phyloP scores from a whole-genome alignment of 2,329 filamentous ascomycete genomes.

The Fusarium continuum region DNA sequence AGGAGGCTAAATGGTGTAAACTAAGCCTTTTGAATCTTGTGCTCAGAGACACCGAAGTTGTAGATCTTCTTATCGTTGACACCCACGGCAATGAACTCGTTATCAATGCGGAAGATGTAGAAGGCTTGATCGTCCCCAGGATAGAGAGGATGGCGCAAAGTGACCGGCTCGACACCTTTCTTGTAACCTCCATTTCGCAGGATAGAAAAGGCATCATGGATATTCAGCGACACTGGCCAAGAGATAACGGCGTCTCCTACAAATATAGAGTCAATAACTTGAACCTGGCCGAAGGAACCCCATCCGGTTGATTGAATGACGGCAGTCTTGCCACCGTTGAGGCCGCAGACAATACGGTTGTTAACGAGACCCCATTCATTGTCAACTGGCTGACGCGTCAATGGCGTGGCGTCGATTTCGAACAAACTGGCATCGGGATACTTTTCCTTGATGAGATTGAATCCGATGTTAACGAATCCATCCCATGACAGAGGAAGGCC shows the following conservation, averaged over 20 bases:
- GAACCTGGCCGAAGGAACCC: conserved; percentile 11
- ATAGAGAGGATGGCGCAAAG: conserved; percentile 15
- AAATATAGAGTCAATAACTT: conserved; percentile 10
- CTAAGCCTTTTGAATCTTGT: conserved; percentile 4
- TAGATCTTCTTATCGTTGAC: conserved; percentile 15
- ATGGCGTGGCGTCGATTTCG: conserved; percentile 17
- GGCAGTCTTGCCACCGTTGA: conserved; percentile 13
- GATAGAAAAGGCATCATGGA: conserved; percentile 14
- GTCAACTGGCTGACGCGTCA: background rate
- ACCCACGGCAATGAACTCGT: conserved; percentile 21
- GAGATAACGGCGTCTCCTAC: background rate
- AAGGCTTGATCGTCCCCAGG: conserved; percentile 19
- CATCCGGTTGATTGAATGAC: conserved; percentile 22
- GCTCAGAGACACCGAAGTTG: conserved; percentile 11
- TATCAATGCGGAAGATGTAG: conserved; percentile 21
- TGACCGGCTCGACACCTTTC: background rate
- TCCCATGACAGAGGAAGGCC: conserved; percentile 20
- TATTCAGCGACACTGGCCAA: conserved; percentile 16
- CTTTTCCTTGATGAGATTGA: conserved; percentile 13
- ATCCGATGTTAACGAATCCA: conserved; percentile 18
- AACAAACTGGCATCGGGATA: conserved; percentile 12
- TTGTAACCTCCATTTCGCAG: conserved; percentile 23
- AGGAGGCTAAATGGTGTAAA: rapidly evolving
- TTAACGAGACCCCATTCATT: conserved; percentile 24
- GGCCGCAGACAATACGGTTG: conserved; percentile 14